Evolutionary conservation across 495 filamentous ascomycete species (phyloP), one percentile per base, ranked within the genome.

Genomic region (Talaromyces stipitatus): DNA sequence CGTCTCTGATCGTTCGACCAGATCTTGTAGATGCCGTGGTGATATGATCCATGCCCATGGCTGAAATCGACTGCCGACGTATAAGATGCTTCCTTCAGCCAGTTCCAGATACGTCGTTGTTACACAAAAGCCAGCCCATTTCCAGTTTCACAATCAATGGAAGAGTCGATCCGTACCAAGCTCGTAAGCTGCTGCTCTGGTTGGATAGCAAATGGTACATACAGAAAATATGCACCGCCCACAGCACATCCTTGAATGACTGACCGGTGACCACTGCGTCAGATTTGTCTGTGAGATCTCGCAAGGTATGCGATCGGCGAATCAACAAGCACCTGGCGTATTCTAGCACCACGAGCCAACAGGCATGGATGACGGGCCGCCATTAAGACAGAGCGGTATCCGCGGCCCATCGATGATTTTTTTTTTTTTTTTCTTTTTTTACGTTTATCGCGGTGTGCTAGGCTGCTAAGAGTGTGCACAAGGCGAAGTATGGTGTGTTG

Each of bases 301-400:
- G 54, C 54, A 23, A 54, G 32, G 51, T 23, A 36, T 51, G 27
- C 18, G 38, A 46, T 55, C 54, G 54, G 54, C 54, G 32, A 46
- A 55, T 55, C 54, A 55, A 38, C 16, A 24, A 26, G 51, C 8
- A n/a, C 38, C 29, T 54, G 51, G 54, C 54, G 33, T 27, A n/a
- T 24, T 45, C 36, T 28, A 28, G 48, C 16, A 38, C 32, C 38
- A 55, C 54, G 54, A 55, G 54, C 52, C 12, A 54, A 41, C 52
- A 5, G 50, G 27, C 27, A 20, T 32, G 52, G 12, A 33, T 54
- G 46, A 14, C 46, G 46, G 24, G 22, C n/a, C 18, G 47, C 47
- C 53, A 14, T 18, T 28, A 23, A 26, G 24, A 55, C 30, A 27
- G 53, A 41, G 54, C 54, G 54, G 54, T 45, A 55, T 55, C 36